These are phyloP conservation scores for Fusarium anguioides DNA, from an alignment of 2,329 filamentous ascomycete species.

Conservation along the genomic window DNA sequence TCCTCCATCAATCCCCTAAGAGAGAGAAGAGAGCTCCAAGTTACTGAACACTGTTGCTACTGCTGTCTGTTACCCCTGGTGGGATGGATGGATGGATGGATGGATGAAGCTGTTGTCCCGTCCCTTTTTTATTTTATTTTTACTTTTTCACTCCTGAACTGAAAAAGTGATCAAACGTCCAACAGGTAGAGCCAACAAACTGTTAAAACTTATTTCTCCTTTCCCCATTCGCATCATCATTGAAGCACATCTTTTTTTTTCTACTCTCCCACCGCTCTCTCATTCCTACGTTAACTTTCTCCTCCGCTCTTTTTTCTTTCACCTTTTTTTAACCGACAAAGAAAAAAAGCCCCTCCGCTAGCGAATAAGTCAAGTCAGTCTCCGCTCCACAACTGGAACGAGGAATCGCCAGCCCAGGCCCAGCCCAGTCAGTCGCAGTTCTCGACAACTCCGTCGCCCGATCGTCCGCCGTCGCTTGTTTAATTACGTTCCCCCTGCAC, in stretches of 20 bases:
- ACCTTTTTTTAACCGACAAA: constrained; percentile 20
- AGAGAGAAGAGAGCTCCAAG: constrained; percentile 26
- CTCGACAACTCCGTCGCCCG: constrained; percentile 34
- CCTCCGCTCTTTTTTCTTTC: constrained; percentile 13
- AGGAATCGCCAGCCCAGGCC: constrained; percentile 23
- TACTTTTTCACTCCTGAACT: constrained; percentile 34
- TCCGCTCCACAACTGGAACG: constrained; percentile 42
- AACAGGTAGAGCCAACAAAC: constrained; percentile 21
- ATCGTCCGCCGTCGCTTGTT: constrained; percentile 42
- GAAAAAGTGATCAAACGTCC: constrained; percentile 25
- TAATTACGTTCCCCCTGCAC: constrained; percentile 46
- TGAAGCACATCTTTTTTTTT: too few relatives aligned
- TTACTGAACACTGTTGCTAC: constrained; percentile 9
- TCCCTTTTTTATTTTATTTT: constrained; percentile 32
- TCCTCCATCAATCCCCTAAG: constrained; percentile 18
- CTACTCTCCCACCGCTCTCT: constrained; percentile 17
- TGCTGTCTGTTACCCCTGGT: constrained; percentile 14
- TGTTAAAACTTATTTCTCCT: constrained; percentile 18
- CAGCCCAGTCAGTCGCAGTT: constrained; percentile 10
- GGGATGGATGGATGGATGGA: too few relatives aligned
- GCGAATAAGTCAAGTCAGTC: constrained; percentile 27
- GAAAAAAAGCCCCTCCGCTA: constrained; percentile 33
- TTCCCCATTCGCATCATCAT: constrained; percentile 8
- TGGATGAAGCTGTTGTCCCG: too few relatives aligned
- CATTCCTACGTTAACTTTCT: constrained; percentile 1